Conservation (phyloP, 2,329 filamentous ascomycete species). For the Rhynchosporium agropyri region DNA sequence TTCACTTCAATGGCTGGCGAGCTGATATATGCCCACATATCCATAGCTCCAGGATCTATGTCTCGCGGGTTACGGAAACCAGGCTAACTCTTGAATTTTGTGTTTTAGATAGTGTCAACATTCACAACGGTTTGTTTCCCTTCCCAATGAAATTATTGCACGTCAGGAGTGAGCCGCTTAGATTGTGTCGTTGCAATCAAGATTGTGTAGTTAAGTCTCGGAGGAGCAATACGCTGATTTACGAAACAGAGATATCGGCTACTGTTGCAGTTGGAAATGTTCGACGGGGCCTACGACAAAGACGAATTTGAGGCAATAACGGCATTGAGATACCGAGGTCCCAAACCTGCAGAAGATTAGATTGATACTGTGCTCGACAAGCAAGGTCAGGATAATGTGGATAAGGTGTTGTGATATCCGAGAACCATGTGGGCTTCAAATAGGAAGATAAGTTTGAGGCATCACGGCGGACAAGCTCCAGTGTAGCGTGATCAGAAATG, state of each 20-base stretch:
- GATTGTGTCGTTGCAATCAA: no score
- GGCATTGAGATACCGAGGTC: no score
- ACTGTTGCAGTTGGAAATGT: not conserved
- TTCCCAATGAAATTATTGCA: not conserved
- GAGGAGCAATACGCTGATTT: not conserved
- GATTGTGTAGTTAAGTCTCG: not conserved
- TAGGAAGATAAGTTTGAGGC: no score
- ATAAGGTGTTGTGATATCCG: no score
- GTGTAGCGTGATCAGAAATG: no score
- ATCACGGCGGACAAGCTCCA: no score
- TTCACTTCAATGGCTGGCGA: not conserved
- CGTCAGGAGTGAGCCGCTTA: no score
- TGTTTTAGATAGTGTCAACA: not conserved
- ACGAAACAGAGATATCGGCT: not conserved
- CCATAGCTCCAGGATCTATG: not conserved
- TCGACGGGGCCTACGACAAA: not conserved
- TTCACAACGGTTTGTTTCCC: not conserved
- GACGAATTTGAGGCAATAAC: not conserved
- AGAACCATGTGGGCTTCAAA: no score
- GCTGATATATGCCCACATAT: not conserved
- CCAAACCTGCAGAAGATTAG: no score
- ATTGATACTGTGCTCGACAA: no score
- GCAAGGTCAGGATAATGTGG: no score
- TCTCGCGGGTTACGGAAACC: not conserved
- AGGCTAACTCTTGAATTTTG: not conserved